Percentiles rank a stretch among this genome's conserved stretches.
phyloP scores from a whole-genome alignment of 495 filamentous ascomycete genomes.

The Letharia lupina region DNA sequence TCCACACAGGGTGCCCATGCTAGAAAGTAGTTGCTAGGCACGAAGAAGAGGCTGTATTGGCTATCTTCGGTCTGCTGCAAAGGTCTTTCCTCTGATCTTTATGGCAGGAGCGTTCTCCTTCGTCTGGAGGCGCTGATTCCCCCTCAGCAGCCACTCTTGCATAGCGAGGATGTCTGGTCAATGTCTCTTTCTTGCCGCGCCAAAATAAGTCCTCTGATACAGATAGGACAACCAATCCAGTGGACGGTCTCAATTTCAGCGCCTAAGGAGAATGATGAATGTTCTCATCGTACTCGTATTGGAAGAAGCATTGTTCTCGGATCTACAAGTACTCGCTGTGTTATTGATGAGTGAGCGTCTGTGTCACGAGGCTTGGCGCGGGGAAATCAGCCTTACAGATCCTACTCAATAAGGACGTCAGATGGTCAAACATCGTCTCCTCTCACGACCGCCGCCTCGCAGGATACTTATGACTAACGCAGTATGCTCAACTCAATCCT shows the following conservation, averaged over 20 bases:
- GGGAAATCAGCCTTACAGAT: conserved; percentile 3
- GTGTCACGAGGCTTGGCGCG: not conserved
- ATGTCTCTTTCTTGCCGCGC: no score
- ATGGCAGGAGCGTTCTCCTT: not conserved
- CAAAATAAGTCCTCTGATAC: no score
- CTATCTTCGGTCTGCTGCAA: not conserved
- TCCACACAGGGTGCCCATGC: not conserved
- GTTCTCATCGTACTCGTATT: no score
- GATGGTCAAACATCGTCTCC: no score
- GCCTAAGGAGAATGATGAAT: no score
- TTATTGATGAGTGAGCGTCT: not conserved
- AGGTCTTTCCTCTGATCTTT: not conserved
- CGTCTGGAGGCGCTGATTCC: no score
- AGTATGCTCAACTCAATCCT: not conserved
- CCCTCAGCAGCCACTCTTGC: no score
- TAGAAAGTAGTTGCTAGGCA: not conserved
- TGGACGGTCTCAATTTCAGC: no score
- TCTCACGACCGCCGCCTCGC: not conserved
- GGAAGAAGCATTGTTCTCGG: no score
- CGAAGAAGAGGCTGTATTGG: not conserved
- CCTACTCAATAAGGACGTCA: not conserved
- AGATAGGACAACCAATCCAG: no score
- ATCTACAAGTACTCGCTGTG: no score
- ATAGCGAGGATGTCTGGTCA: no score
- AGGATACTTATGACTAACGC: not conserved